Evolutionary conservation across 352 stramenopile species (phyloP).

Genomic region (Phytophthora constricta): DNA sequence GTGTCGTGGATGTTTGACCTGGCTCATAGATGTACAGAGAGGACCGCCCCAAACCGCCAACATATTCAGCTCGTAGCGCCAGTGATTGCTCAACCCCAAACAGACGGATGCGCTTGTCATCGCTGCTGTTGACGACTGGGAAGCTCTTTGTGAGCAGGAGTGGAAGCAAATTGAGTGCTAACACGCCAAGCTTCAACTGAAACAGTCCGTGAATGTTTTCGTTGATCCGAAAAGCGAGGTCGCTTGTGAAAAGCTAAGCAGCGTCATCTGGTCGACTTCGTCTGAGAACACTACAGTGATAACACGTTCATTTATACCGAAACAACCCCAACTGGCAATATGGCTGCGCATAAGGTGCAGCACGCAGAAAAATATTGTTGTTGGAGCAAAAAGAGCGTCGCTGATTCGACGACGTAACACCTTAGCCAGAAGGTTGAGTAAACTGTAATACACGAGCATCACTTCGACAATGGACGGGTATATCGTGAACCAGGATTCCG

Average conservation of each 20-base stretch:
- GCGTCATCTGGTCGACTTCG: constrained; percentile 9
- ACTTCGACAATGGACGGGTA: constrained; percentile 33
- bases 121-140: background rate
- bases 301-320: constrained; percentile 30
- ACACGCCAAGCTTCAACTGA: constrained; percentile 17
- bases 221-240: constrained; percentile 26
- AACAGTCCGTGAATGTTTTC: constrained; percentile 27
- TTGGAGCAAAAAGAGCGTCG: constrained; percentile 28
- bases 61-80: background rate
- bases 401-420: constrained; percentile 22
- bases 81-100: constrained; percentile 3
- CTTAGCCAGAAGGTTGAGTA: constrained; percentile 26
- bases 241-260: constrained; percentile 20
- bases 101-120: background rate
- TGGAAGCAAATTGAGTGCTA: constrained; percentile 17
- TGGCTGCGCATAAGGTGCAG: constrained; percentile 23
- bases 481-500: constrained; percentile 38
- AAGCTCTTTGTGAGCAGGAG: constrained; percentile 1
- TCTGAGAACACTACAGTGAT: constrained; percentile 5
- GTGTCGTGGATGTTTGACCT: background rate
- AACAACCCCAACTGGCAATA: constrained; percentile 2
- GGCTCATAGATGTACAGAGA: background rate
- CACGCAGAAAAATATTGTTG: constrained; percentile 19
- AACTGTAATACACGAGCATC: constrained; percentile 32
- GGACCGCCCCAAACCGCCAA: constrained; percentile 7